A percentile compares a stretch with the other conserved stretches of the same genome.
Evolutionary conservation across 257 asterid species (phyloP).

Genomic region (Phtheirospermum japonicum): DNA sequence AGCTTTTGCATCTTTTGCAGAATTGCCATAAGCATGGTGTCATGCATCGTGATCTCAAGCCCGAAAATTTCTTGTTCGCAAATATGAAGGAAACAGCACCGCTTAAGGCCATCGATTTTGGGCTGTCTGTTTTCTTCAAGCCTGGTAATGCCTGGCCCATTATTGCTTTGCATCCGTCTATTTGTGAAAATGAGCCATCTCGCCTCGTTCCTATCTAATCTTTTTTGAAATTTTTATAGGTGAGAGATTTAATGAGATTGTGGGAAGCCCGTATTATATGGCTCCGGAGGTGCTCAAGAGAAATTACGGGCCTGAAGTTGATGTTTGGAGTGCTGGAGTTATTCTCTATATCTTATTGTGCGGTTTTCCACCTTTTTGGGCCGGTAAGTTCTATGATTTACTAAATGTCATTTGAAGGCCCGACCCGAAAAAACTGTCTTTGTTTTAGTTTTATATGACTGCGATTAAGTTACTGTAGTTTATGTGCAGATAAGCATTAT

Average conservation of each 20-base stretch:
- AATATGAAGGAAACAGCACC: conserved; percentile 53
- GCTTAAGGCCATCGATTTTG: conserved; percentile 64
- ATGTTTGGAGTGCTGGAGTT: conserved; percentile 65
- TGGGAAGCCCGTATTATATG: conserved; percentile 66
- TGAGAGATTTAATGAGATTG: conserved; percentile 52
- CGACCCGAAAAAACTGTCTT: too few relatives aligned
- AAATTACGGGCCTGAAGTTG: conserved; percentile 54
- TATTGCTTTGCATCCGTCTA: conserved; percentile 10
- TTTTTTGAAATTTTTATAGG: conserved; percentile 32
- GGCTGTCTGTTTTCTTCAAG: conserved; percentile 57
- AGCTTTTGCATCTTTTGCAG: conserved; percentile 28
- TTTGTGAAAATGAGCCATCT: background rate
- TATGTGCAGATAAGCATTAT: too few relatives aligned
- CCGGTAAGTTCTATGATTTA: conserved; percentile 33
- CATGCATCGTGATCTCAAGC: conserved; percentile 70
- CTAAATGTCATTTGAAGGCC: background rate
- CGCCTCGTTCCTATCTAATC: conserved; percentile 5
- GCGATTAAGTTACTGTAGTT: too few relatives aligned
- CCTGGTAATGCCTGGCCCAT: conserved; percentile 41
- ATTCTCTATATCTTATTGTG: conserved; percentile 55
- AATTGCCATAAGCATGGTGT: conserved; percentile 59
- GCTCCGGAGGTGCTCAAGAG: conserved; percentile 58
- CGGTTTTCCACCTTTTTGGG: conserved; percentile 63
- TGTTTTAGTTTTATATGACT: too few relatives aligned
- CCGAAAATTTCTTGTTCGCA: conserved; percentile 58